A percentile compares a stretch with the other conserved stretches of the same genome.
phyloP scores from a whole-genome alignment of 345 rosid species.

The sweet orange (Citrus sinensis) region DNA sequence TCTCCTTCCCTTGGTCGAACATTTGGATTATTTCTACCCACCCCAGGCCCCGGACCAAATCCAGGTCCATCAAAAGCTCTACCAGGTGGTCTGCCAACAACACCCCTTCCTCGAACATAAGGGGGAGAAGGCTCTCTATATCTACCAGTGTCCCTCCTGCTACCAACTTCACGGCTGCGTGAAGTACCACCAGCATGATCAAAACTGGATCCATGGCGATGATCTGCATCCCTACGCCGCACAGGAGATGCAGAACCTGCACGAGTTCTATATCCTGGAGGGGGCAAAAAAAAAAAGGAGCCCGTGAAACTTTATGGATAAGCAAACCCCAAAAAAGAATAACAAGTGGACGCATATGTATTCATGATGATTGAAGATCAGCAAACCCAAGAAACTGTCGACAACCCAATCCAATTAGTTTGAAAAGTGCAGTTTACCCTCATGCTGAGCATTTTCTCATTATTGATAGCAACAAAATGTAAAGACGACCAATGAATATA shows the following conservation, averaged over 20 bases:
- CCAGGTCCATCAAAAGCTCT: slow-evolving; percentile 70
- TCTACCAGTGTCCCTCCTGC: slow-evolving; percentile 67
- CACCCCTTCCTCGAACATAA: slow-evolving; percentile 56
- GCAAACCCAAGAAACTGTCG: slow-evolving; percentile 24
- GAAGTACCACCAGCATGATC: slow-evolving; percentile 49
- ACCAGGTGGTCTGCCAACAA: slow-evolving; percentile 57
- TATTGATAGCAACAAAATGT: slow-evolving; percentile 11
- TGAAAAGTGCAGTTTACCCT: slow-evolving; percentile 26
- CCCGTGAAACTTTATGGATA: slow-evolving; percentile 28
- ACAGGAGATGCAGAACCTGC: slow-evolving; percentile 79
- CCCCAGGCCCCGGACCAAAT: slow-evolving; percentile 46
- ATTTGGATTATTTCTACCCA: slow-evolving; percentile 57
- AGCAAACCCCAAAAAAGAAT: slow-evolving; percentile 21
- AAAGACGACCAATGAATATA: slow-evolving; percentile 10
- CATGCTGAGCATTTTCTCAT: slow-evolving; percentile 25
- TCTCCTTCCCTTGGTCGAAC: slow-evolving; percentile 95
- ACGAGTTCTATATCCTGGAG: slow-evolving; percentile 71
- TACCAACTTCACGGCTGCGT: slow-evolving; percentile 49
- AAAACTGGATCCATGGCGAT: slow-evolving; percentile 51
- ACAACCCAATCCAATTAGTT: slow-evolving; percentile 24
- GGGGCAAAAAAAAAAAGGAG: neutral
- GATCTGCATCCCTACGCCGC: slow-evolving; percentile 55
- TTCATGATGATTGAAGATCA: slow-evolving; percentile 11
- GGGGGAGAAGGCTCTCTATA: slow-evolving; percentile 67
- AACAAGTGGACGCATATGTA: slow-evolving; percentile 14